Percentiles rank a stretch among this genome's conserved stretches.
Evolutionary conservation across 495 filamentous ascomycete species (phyloP).

Genomic region (Penicillium herquei): DNA sequence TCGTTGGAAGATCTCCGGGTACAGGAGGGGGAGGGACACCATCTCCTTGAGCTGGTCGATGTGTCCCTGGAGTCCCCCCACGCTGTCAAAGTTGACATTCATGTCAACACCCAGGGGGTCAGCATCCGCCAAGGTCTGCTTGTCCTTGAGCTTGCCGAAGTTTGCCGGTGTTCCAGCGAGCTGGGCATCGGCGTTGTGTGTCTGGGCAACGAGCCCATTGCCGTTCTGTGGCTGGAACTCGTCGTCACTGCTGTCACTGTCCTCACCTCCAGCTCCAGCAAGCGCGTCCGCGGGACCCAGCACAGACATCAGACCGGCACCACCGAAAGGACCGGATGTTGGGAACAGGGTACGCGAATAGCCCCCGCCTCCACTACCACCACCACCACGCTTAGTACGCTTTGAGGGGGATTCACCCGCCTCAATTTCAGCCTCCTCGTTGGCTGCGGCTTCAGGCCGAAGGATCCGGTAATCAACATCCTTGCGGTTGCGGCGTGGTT

Average conservation of each 20-base stretch:
- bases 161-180: slow-evolving; percentile 72
- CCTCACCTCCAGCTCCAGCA: slow-evolving; percentile 68
- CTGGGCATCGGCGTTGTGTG: slow-evolving; percentile 60
- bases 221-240: slow-evolving; percentile 54
- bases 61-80: slow-evolving; percentile 86
- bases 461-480: slow-evolving; percentile 73
- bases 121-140: slow-evolving; percentile 77
- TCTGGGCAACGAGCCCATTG: slow-evolving; percentile 53
- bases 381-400: slow-evolving; percentile 48
- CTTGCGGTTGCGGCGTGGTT: slow-evolving; percentile 54
- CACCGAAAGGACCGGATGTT: slow-evolving; percentile 89
- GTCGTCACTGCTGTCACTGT: slow-evolving; percentile 97
- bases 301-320: slow-evolving; percentile 67
- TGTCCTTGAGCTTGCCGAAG: slow-evolving; percentile 86
- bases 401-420: slow-evolving; percentile 62
- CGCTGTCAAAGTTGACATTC: slow-evolving; percentile 85
- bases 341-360: slow-evolving; percentile 80
- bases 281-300: slow-evolving; percentile 76
- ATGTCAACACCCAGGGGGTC: slow-evolving; percentile 91
- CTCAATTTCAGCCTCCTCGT: slow-evolving; percentile 68
- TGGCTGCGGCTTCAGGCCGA: slow-evolving; percentile 62
- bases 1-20: slow-evolving; percentile 89
- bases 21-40: slow-evolving; percentile 89
- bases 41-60: slow-evolving; percentile 98
- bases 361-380: slow-evolving; percentile 52